A percentile compares a stretch with the other conserved stretches of the same genome.
These are phyloP conservation scores for Pythium folliculosum DNA, from an alignment of 352 stramenopile species.

Conservation along the genomic window DNA sequence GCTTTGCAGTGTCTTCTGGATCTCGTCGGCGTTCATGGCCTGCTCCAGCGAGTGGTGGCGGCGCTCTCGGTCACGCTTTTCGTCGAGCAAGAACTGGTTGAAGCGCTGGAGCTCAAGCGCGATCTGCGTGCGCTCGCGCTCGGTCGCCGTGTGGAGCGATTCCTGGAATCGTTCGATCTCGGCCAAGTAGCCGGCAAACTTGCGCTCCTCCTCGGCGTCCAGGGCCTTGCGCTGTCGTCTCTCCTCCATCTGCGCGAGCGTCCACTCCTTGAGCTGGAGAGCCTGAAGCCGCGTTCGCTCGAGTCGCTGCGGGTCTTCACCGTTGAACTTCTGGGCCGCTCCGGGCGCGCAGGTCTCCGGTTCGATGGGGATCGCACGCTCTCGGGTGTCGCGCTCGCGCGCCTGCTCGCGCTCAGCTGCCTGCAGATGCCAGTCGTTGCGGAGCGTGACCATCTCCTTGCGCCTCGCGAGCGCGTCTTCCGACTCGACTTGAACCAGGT, in stretches of 20 bases:
- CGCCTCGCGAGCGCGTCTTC: constrained; percentile 63
- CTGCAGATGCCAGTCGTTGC: constrained; percentile 69
- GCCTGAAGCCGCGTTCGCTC: constrained; percentile 67
- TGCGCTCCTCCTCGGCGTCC: constrained; percentile 39
- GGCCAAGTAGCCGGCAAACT: constrained; percentile 51
- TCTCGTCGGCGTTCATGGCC: constrained; percentile 55
- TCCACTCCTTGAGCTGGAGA: constrained; percentile 73
- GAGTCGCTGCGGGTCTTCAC: constrained; percentile 56
- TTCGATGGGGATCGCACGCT: constrained; percentile 47
- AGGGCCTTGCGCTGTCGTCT: constrained; percentile 40
- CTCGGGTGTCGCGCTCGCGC: constrained; percentile 34
- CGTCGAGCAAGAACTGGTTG: constrained; percentile 50
- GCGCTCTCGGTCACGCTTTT: constrained; percentile 44
- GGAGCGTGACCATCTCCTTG: constrained; percentile 62
- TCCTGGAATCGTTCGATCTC: constrained; percentile 62
- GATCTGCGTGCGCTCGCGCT: constrained; percentile 48
- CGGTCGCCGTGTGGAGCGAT: constrained; percentile 53
- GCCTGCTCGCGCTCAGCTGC: constrained; percentile 29
- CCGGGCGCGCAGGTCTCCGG: constrained; percentile 51
- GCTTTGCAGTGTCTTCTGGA: constrained; percentile 58
- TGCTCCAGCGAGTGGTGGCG: constrained; percentile 44
- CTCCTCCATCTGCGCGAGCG: constrained; percentile 54
- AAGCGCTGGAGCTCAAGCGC: constrained; percentile 52
- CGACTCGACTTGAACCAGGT: constrained; percentile 77
- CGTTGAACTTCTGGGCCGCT: constrained; percentile 70